Conservation (phyloP, 2,329 filamentous ascomycete genomes). For the Talaromyces sp. region DNA sequence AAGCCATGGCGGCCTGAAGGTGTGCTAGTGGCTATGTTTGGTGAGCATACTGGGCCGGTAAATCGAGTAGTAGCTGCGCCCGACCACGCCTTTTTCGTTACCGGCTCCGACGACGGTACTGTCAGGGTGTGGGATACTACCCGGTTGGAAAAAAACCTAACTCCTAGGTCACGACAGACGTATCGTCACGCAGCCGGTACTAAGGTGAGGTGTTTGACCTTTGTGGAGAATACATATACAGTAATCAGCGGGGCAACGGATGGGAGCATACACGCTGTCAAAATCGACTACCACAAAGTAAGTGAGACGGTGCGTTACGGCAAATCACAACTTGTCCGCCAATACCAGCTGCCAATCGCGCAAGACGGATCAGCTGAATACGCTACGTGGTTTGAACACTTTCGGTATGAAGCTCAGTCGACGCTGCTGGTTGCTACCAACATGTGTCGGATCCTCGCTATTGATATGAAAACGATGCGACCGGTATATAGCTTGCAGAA, state of each 20-base stretch:
- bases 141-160: constrained; percentile 83
- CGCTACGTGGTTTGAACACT: constrained; percentile 89
- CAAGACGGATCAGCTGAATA: constrained; percentile 54
- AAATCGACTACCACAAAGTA: constrained; percentile 61
- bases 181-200: constrained; percentile 67
- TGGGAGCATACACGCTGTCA: constrained; percentile 83
- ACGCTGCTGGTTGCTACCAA: constrained; percentile 82
- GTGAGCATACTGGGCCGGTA: constrained; percentile 77
- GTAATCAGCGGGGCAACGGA: constrained; percentile 89
- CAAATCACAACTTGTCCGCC: constrained; percentile 67
- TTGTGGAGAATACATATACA: constrained; percentile 88
- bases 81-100: constrained; percentile 92
- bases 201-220: constrained; percentile 75
- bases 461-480: constrained; percentile 83
- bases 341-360: constrained; percentile 60
- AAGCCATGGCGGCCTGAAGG: constrained; percentile 79
- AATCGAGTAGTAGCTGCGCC: constrained; percentile 77
- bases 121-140: constrained; percentile 92
- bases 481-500: constrained; percentile 76
- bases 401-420: constrained; percentile 74
- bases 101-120: constrained; percentile 81
- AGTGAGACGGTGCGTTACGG: constrained; percentile 65
- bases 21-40: constrained; percentile 77
- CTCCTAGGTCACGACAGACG: constrained; percentile 78
- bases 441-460: constrained; percentile 70